phyloP scores from a whole-genome alignment of 306 rosid species.

The Cicer yamashitae region DNA sequence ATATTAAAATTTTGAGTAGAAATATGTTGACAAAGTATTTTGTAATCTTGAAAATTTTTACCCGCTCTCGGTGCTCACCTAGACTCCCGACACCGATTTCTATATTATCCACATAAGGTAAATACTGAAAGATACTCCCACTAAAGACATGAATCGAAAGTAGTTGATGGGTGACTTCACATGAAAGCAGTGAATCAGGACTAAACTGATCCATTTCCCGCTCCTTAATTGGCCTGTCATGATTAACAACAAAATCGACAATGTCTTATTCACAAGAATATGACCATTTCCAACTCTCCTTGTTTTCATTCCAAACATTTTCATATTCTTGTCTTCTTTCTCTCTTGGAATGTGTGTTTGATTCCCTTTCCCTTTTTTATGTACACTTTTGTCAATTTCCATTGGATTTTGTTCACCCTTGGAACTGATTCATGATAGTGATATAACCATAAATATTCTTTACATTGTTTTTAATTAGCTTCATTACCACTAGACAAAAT shows the following conservation, averaged over 20 bases:
- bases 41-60: too few species aligned
- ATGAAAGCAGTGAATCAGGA: slow-evolving; percentile 48
- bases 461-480: slow-evolving; percentile 40
- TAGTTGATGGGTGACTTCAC: slow-evolving; percentile 64
- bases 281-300: slow-evolving; percentile 72
- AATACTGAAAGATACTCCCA: background rate
- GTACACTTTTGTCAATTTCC: slow-evolving; percentile 40
- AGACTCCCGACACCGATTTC: background rate
- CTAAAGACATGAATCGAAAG: slow-evolving; percentile 35
- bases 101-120: background rate
- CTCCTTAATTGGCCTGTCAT: slow-evolving; percentile 40
- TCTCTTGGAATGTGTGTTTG: slow-evolving; percentile 78
- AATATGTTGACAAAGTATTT: too few species aligned
- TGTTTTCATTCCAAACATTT: slow-evolving; percentile 67
- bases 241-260: slow-evolving; percentile 52
- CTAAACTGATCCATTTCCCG: slow-evolving; percentile 19
- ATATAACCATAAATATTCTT: slow-evolving; percentile 58
- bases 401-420: slow-evolving; percentile 53
- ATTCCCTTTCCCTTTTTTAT: slow-evolving; percentile 46
- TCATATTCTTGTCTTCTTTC: slow-evolving; percentile 76
- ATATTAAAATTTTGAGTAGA: too few species aligned
- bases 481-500: slow-evolving; percentile 32
- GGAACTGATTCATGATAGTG: slow-evolving; percentile 41
- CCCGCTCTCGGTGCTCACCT: too few species aligned
- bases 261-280: slow-evolving; percentile 70